Base-by-base conservation (phyloP, 768 basidiomycete genomes). In the Butyriboletus loyo region DNA sequence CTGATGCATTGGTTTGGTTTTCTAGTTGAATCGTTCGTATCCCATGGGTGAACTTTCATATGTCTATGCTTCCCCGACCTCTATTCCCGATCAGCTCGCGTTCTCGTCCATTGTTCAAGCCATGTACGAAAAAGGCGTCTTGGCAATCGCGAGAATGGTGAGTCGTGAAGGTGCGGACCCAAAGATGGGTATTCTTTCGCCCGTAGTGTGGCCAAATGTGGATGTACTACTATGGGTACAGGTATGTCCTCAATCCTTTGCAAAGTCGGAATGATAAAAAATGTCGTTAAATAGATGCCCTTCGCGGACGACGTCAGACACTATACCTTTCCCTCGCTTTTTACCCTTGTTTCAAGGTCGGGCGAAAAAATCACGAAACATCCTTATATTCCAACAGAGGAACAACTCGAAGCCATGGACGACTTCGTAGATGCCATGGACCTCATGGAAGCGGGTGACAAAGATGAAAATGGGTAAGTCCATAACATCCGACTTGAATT, bases 231-330 rank as follows among this genome's bases (percentile, higher is more conserved):
- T 92, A 42, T 97, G 88, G 90, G 82, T 82, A 21, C 86, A 86
- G 74, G 94, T 92, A 62, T 40, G 75, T 64, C n/a, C 13, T 24
- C 28, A 40, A 10, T 22, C 28, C 24, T 30, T 14, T 36, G 2
- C 24, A 28, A 21, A 37, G 19, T 39, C 15, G 27, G 32, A 9
- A 14, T 41, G 7, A 30, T 36, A 30, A 47, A 8, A 39, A 24
- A 46, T 32, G 11, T 11, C 36, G 3, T 47, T 22, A 34, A 19
- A n/a, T 57, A 95, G 92, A 82, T 98, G 80, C 96, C 96, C 0
- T 98, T 97, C 64, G 92, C 92, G 2, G 96, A 99, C 66, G 96
- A 99, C 61, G 77, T 93, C 47, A 83, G 93, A 52, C 88, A 84
- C 57, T 92, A 91, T 68, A 84, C 82, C 10, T 98, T 99, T 66